A percentile compares a stretch with the other conserved stretches of the same genome.
phyloP scores from a whole-genome alignment of 306 rosid species.

The Herpetospermum pedunculosum region DNA sequence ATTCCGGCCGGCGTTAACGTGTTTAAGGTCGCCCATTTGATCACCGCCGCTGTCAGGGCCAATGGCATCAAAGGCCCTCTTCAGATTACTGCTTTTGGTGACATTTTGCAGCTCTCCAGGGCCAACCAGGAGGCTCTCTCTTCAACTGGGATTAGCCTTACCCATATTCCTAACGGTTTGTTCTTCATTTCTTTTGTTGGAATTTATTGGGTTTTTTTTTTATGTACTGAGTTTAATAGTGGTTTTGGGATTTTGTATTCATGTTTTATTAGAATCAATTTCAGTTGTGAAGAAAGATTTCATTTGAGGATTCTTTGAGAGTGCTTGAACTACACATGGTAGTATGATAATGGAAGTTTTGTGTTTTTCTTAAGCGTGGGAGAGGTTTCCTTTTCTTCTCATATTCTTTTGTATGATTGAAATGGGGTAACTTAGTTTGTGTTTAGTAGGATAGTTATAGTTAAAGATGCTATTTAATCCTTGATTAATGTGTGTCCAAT shows the following conservation, averaged over 20 bases:
- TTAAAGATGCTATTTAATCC: neutral
- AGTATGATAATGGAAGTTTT: neutral
- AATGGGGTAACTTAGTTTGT: neutral
- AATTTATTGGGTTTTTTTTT: neutral
- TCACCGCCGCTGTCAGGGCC: conserved; percentile 52
- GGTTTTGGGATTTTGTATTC: neutral
- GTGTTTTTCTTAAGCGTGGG: neutral
- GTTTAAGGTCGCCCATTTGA: conserved; percentile 28
- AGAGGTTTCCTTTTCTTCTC: neutral
- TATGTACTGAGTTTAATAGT: neutral
- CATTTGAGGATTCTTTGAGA: neutral
- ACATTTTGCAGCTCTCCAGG: conserved; percentile 44
- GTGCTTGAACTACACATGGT: neutral
- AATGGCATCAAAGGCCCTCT: conserved; percentile 81
- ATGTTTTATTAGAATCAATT: neutral
- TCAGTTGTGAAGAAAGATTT: neutral
- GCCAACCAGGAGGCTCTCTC: conserved; percentile 60
- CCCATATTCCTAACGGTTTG: conserved; percentile 54
- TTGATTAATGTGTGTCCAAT: neutral
- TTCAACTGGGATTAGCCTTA: conserved; percentile 56
- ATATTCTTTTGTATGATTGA: neutral
- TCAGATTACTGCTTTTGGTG: conserved; percentile 67
- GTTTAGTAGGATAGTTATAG: neutral
- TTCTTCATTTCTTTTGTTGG: neutral
- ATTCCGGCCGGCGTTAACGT: conserved; percentile 33